phyloP scores from a whole-genome alignment of 2,329 filamentous ascomycete genomes.

The Pseudogymnoascus sp. region DNA sequence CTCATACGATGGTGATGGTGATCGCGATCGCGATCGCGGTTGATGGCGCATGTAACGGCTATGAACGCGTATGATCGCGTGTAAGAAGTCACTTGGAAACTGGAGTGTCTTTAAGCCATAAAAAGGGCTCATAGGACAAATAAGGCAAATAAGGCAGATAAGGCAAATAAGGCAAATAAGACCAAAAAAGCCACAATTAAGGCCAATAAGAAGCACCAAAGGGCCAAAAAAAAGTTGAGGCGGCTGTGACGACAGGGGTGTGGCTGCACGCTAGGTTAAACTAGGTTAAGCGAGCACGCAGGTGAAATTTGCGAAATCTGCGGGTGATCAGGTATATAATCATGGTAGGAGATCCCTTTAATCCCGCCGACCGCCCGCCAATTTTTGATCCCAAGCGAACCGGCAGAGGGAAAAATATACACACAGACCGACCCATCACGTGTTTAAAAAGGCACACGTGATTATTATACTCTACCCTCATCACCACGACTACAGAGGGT shows the following conservation, averaged over 20 bases:
- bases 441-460: background rate
- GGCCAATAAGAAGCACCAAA: background rate
- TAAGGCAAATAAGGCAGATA: too few species aligned
- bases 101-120: too few species aligned
- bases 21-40: background rate
- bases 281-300: slow-evolving; percentile 7
- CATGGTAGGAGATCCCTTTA: slow-evolving; percentile 2
- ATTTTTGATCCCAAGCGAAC: slow-evolving; percentile 3
- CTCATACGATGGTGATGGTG: background rate
- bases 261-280: slow-evolving; percentile 9
- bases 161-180: too few species aligned
- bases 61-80: background rate
- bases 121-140: too few species aligned
- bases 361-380: slow-evolving; percentile 8
- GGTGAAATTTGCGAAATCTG: slow-evolving; percentile 10
- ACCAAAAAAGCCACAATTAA: too few species aligned
- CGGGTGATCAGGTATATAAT: slow-evolving; percentile 10
- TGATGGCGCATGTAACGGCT: background rate
- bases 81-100: background rate
- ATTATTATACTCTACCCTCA: background rate
- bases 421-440: background rate
- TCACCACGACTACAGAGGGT: background rate
- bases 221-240: background rate
- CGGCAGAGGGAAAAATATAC: background rate
- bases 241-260: slow-evolving; percentile 10